phyloP scores from a whole-genome alignment of 2,329 filamentous ascomycete species.

The Monilinia fructigena region DNA sequence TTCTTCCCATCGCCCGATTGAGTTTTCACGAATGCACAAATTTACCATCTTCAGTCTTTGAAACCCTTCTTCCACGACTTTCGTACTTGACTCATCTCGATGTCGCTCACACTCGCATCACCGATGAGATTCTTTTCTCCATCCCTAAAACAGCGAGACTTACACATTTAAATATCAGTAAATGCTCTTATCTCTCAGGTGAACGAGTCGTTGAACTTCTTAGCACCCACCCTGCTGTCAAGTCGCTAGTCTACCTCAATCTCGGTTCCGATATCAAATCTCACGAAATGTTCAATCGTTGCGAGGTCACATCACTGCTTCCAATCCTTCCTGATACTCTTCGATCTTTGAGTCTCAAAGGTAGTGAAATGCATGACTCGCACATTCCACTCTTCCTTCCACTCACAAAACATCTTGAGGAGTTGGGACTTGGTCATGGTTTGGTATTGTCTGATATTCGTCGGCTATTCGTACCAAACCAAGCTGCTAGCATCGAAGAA shows the following conservation, averaged over 20 bases:
- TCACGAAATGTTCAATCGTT: conserved; percentile 66
- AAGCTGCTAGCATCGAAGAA: conserved; percentile 37
- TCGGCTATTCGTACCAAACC: conserved; percentile 34
- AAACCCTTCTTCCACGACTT: conserved; percentile 69
- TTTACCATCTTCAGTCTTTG: conserved; percentile 65
- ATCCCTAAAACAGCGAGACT: conserved; percentile 71
- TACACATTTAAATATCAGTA: conserved; percentile 75
- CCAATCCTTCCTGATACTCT: conserved; percentile 64
- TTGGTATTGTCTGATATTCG: conserved; percentile 61
- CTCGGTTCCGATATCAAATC: conserved; percentile 70
- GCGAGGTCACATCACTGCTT: conserved; percentile 64
- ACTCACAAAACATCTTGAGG: conserved; percentile 71
- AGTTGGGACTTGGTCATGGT: conserved; percentile 70
- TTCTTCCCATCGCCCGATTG: conserved; percentile 62
- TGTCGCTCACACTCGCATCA: conserved; percentile 74
- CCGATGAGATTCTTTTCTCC: conserved; percentile 64
- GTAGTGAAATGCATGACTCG: conserved; percentile 64
- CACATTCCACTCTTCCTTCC: conserved; percentile 64
- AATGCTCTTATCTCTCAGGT: conserved; percentile 69
- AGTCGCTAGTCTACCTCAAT: conserved; percentile 68
- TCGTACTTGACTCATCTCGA: conserved; percentile 72
- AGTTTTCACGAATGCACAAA: conserved; percentile 78
- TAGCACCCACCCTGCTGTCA: conserved; percentile 66
- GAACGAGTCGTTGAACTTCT: conserved; percentile 68
- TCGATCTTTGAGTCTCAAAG: conserved; percentile 72